Evolutionary conservation across 208 protist genomes (phyloP), one percentile per base, ranked within the genome.

Genomic region (Trypanosoma cruzi): DNA sequence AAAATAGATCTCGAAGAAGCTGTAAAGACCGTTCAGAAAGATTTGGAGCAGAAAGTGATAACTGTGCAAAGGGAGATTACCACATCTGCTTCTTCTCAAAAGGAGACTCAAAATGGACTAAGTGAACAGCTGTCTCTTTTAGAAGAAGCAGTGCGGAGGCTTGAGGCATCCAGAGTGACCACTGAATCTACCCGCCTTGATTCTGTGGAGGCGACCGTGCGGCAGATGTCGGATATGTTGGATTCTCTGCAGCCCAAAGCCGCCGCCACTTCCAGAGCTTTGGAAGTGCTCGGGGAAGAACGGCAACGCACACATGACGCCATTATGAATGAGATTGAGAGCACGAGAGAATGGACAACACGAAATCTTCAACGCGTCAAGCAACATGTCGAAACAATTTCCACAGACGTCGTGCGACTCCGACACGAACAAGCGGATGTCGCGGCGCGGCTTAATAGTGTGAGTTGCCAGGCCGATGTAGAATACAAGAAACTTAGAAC

Each of bases 331-430:
- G 86, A 86, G 46, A 60, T 90, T 13, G 82, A 86, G 29, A 79
- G 67, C 24, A 89, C 78, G 28, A 73, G 81, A 55, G 73, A 88
- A 75, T 95, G 86, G 86, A 75, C 80, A 32, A 83, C 71, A 59
- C 75, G 84, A 57, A 95, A 93, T 73, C 71, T 95, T 69, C 78
- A 90, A 69, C 85, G 85, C 20, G 81, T 95, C 37, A 93, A 91
- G 59, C 75, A 95, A 74, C 87, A 88, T 28, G 73, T 93, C 6
- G 84, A 92, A 55, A 58, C 61, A 42, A 54, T 89, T 48, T 61
- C 70, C 11, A 59, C 64, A 10, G 79, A 79, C 34, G 40, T 87
- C 6, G 67, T 53, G 8, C 77, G 73, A 44, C 48, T 91, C n/a
- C 62, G 66, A 32, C 74, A 79, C 11, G 64, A 58, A 5, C 84